These are phyloP conservation scores for Caryopteris hybrid DNA, from an alignment of 305 asterid species.

Conservation along the genomic window DNA sequence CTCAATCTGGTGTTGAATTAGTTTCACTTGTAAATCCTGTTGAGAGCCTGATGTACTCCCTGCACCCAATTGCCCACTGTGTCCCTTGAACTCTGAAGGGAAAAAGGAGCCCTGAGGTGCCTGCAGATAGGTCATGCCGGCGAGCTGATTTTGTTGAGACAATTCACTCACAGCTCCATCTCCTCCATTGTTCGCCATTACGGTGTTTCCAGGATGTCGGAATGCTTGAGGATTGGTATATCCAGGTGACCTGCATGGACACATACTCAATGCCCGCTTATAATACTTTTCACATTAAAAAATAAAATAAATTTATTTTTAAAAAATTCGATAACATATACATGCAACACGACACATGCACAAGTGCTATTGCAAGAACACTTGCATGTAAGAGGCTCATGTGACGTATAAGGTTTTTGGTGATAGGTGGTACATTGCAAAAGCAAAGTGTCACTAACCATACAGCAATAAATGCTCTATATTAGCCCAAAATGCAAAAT, in stretches of 20 bases:
- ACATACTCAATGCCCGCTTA: neutral
- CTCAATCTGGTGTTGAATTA: constrained; percentile 45
- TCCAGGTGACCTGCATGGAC: constrained; percentile 50
- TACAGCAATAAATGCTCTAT: neutral
- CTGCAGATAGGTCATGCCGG: constrained; percentile 30
- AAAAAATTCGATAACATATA: neutral
- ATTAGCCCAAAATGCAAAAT: neutral
- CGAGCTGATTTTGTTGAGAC: constrained; percentile 27
- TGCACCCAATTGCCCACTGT: constrained; percentile 11
- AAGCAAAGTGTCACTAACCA: neutral
- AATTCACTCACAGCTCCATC: constrained; percentile 30
- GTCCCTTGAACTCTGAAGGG: constrained; percentile 15
- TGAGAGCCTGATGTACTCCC: constrained; percentile 25
- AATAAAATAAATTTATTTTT: no score
- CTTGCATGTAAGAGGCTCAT: neutral
- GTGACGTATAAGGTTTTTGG: neutral
- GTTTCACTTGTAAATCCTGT: constrained; percentile 27
- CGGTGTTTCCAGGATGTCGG: constrained; percentile 22
- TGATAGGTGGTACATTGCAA: neutral
- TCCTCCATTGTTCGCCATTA: constrained; percentile 22
- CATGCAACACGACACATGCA: neutral
- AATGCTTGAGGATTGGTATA: constrained; percentile 42
- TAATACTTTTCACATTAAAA: no score
- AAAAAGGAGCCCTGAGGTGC: constrained; percentile 22
- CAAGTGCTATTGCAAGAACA: neutral